These are phyloP conservation scores for Macrolepiota dolichaula DNA, from an alignment of 768 basidiomycete genomes.

Conservation along the genomic window DNA sequence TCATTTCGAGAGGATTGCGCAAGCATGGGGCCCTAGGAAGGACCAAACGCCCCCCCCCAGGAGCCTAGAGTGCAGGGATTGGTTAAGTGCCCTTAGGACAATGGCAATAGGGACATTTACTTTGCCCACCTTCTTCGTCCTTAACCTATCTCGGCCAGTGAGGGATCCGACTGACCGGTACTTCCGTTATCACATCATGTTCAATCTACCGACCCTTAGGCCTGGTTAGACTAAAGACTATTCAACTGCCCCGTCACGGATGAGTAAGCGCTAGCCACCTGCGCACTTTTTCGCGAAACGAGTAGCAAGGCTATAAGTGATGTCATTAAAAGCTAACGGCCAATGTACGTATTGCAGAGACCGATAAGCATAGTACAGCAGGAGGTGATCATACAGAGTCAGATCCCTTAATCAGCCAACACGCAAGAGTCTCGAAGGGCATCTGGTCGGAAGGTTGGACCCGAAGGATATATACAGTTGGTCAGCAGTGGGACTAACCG, in stretches of 20 bases:
- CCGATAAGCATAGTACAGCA: no score
- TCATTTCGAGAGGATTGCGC: background rate
- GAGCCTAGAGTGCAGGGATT: background rate
- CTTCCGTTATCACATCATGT: background rate
- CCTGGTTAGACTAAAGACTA: background rate
- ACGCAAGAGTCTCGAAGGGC: background rate
- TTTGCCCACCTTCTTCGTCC: background rate
- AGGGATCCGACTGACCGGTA: background rate
- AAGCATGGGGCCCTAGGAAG: background rate
- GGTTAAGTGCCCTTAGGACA: background rate
- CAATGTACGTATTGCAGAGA: no score
- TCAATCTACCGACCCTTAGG: background rate
- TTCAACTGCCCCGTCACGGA: background rate
- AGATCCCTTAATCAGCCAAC: background rate
- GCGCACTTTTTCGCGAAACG: background rate
- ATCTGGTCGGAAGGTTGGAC: background rate
- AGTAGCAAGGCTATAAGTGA: no score
- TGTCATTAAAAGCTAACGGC: no score
- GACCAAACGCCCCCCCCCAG: background rate
- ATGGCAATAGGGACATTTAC: background rate
- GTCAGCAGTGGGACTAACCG: background rate
- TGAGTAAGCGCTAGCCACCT: background rate
- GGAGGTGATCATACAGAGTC: background rate
- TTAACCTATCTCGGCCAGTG: background rate
- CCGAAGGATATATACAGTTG: conserved; percentile 1